Conservation (phyloP, 768 basidiomycete genomes). For the Pholiota conissans region DNA sequence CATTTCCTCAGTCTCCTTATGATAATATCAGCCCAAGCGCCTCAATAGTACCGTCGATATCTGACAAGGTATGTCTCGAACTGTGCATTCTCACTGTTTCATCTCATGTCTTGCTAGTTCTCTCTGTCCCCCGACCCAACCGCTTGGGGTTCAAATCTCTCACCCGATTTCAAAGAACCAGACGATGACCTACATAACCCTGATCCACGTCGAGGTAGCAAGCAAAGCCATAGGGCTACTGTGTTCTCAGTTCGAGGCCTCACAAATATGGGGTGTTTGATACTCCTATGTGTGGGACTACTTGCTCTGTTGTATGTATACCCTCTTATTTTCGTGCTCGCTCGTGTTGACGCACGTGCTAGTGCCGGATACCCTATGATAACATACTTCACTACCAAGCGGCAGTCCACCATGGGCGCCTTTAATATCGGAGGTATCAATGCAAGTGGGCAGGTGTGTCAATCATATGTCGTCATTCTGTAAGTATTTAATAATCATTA, state of each 20-base stretch:
- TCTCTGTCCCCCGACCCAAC: slow-evolving; percentile 74
- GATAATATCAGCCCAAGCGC: slow-evolving; percentile 13
- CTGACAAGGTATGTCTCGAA: slow-evolving; percentile 48
- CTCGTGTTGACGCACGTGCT: slow-evolving; percentile 1
- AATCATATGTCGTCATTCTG: neutral
- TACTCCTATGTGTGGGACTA: slow-evolving; percentile 52
- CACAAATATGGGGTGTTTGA: slow-evolving; percentile 69
- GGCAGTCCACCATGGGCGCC: slow-evolving; percentile 51
- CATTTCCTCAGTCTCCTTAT: slow-evolving; percentile 10
- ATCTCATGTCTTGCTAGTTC: slow-evolving; percentile 41
- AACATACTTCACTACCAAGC: slow-evolving; percentile 49
- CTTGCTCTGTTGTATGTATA: slow-evolving; percentile 58
- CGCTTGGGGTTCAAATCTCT: slow-evolving; percentile 70
- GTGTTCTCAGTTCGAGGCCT: slow-evolving; percentile 71
- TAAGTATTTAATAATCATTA: slow-evolving; percentile 18
- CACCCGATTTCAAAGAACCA: slow-evolving; percentile 53
- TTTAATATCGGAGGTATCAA: slow-evolving; percentile 82
- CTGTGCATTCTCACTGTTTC: neutral
- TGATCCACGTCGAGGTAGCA: slow-evolving; percentile 62
- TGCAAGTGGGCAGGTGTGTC: slow-evolving; percentile 63
- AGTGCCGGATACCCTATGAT: slow-evolving; percentile 68
- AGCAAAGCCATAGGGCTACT: slow-evolving; percentile 42
- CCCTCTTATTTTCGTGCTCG: slow-evolving; percentile 3
- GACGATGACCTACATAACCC: slow-evolving; percentile 79
- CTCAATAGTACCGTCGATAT: slow-evolving; percentile 39